A percentile compares a stretch with the other conserved stretches of the same genome.
Conservation (phyloP, 805 yeast genomes). For the Kazachstania psychrophila region DNA sequence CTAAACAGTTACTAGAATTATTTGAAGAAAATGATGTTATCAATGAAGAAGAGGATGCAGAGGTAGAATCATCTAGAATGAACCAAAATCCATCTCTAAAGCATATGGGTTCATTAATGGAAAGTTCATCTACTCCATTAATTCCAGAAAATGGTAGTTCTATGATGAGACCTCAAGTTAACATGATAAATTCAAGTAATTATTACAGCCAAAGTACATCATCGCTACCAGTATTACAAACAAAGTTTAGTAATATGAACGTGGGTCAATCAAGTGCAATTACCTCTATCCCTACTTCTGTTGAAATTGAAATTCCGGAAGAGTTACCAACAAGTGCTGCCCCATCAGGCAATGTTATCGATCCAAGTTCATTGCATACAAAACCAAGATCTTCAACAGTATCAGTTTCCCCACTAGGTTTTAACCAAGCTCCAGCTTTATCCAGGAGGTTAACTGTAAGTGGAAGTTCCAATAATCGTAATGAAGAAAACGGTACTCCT, state of each 20-base stretch:
- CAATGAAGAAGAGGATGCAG: constrained; percentile 14
- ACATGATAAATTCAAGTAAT: constrained; percentile 8
- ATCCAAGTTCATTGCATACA: constrained; percentile 11
- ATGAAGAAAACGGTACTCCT: background rate
- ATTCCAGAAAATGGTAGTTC: constrained; percentile 3
- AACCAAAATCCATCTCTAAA: constrained; percentile 10
- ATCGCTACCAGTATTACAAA: constrained; percentile 23
- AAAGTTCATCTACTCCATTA: constrained; percentile 4
- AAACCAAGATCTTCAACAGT: constrained; percentile 26
- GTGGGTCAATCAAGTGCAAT: constrained; percentile 21
- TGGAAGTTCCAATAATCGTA: constrained; percentile 13
- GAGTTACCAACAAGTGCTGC: constrained; percentile 26
- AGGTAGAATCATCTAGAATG: constrained; percentile 15
- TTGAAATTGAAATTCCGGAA: constrained; percentile 59
- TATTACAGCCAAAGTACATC: constrained; percentile 25
- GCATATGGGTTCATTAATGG: constrained; percentile 11
- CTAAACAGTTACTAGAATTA: constrained; percentile 60
- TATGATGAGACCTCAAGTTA: constrained; percentile 15
- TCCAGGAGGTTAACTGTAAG: constrained; percentile 24
- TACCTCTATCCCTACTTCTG: constrained; percentile 45
- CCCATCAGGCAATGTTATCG: constrained; percentile 17
- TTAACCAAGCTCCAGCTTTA: constrained; percentile 15
- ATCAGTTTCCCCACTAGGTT: constrained; percentile 16
- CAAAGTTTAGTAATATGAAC: constrained; percentile 18
- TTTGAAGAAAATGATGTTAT: constrained; percentile 46